phyloP scores from a whole-genome alignment of 108 stramenopile species.

The Pseudonitzschia delicatissima region DNA sequence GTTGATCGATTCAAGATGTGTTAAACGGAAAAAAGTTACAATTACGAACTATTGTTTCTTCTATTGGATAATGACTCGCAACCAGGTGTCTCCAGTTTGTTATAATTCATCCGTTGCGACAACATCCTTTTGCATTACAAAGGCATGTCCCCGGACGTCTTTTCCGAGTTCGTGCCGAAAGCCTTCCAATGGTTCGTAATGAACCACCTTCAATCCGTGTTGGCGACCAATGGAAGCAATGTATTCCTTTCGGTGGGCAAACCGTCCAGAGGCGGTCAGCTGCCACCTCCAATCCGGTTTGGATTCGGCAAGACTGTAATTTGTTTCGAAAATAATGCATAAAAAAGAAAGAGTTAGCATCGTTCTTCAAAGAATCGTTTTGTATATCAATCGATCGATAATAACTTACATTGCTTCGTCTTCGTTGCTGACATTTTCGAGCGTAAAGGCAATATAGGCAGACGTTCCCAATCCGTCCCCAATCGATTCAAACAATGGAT shows the following conservation, averaged over 20 bases:
- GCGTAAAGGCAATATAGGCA: slow-evolving; percentile 57
- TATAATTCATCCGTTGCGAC: slow-evolving; percentile 15
- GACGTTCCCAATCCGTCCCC: slow-evolving; percentile 41
- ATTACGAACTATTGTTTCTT: no score
- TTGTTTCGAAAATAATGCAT: not conserved
- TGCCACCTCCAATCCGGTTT: slow-evolving; percentile 85
- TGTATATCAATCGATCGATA: not conserved
- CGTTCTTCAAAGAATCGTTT: not conserved
- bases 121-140: slow-evolving; percentile 46
- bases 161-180: slow-evolving; percentile 62
- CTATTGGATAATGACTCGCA: no score
- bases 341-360: not conserved
- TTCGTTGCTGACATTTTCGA: slow-evolving; percentile 65
- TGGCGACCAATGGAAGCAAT: slow-evolving; percentile 35
- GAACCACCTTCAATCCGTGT: slow-evolving; percentile 37
- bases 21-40: no score
- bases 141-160: slow-evolving; percentile 60
- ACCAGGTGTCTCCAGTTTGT: not conserved
- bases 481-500: slow-evolving; percentile 63
- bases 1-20: no score
- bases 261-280: slow-evolving; percentile 59
- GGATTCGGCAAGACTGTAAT: slow-evolving; percentile 31
- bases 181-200: slow-evolving; percentile 58
- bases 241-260: slow-evolving; percentile 70
- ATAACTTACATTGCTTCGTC: slow-evolving; percentile 37